A percentile compares a stretch with the other conserved stretches of the same genome.
phyloP scores from a whole-genome alignment of 2,329 filamentous ascomycete genomes.

The Aspergillus sojae region DNA sequence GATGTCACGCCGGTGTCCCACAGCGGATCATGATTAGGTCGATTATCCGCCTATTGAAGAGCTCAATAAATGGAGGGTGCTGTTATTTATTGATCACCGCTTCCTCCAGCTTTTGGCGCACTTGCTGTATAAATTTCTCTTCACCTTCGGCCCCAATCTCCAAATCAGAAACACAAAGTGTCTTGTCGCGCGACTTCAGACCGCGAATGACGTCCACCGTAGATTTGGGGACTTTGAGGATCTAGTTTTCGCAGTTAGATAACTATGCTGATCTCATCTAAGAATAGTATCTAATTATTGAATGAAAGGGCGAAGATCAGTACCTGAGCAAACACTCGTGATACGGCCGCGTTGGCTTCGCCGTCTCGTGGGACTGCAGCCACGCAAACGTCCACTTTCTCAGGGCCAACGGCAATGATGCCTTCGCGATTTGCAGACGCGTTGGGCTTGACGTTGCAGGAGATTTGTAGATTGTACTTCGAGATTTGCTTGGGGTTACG shows the following conservation, averaged over 20 bases:
- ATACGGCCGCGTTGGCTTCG: conserved; percentile 69
- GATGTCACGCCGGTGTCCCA: conserved; percentile 22
- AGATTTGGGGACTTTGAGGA: conserved; percentile 64
- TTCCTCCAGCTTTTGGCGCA: conserved; percentile 21
- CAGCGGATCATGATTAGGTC: background rate
- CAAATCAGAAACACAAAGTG: conserved; percentile 43
- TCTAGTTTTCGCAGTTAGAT: conserved; percentile 39
- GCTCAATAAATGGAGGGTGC: background rate
- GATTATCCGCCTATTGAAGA: background rate
- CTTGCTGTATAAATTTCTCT: conserved; percentile 28
- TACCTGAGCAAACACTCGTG: conserved; percentile 64
- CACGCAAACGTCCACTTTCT: conserved; percentile 66
- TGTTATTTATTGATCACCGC: conserved; percentile 17
- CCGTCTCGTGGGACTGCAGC: conserved; percentile 67
- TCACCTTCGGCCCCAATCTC: conserved; percentile 36
- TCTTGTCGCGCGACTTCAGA: conserved; percentile 67
- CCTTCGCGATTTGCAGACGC: conserved; percentile 65
- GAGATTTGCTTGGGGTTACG: conserved; percentile 8
- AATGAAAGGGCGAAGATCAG: background rate
- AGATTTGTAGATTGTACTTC: conserved; percentile 56
- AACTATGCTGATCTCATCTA: background rate
- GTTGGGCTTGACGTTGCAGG: conserved; percentile 70
- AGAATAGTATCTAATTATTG: background rate
- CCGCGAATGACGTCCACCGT: conserved; percentile 65
- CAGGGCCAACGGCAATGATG: conserved; percentile 58